phyloP scores from a whole-genome alignment of 1,284 basidiomycete species.

The Meira nashicola region DNA sequence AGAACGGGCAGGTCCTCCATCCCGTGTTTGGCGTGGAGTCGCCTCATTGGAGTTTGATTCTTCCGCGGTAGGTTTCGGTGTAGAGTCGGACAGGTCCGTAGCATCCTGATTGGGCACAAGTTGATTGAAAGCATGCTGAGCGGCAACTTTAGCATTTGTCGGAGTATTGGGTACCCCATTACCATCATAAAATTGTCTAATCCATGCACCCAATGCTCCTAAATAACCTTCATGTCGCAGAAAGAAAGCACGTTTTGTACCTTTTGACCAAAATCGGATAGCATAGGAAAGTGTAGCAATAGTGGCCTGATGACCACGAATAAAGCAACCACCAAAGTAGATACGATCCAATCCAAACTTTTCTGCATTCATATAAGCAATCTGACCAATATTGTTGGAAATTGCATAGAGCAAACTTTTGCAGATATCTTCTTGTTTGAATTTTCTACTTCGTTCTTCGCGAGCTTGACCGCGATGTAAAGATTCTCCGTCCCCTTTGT shows the following conservation, averaged over 20 bases:
- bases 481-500: slow-evolving; percentile 16
- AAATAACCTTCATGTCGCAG: slow-evolving; percentile 96
- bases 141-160: neutral
- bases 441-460: slow-evolving; percentile 61
- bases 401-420: slow-evolving; percentile 83
- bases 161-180: too few species aligned
- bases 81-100: neutral
- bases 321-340: slow-evolving; percentile 99
- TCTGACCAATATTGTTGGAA: slow-evolving; percentile 98
- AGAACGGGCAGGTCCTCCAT: too few species aligned
- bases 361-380: slow-evolving; percentile 99
- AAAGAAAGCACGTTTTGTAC: slow-evolving; percentile 90
- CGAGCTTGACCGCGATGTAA: slow-evolving; percentile 3
- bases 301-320: slow-evolving; percentile 93
- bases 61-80: neutral
- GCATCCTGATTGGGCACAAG: neutral
- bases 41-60: neutral
- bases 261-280: slow-evolving; percentile 99
- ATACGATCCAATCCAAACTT: slow-evolving; percentile 95
- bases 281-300: slow-evolving; percentile 97
- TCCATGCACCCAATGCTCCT: slow-evolving; percentile 60
- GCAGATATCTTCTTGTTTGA: slow-evolving; percentile 89
- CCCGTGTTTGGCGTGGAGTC: neutral
- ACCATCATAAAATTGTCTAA: slow-evolving; percentile 36
- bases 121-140: neutral